These are phyloP conservation scores for Trifolium repens DNA, from an alignment of 306 rosid species.

Conservation along the genomic window DNA sequence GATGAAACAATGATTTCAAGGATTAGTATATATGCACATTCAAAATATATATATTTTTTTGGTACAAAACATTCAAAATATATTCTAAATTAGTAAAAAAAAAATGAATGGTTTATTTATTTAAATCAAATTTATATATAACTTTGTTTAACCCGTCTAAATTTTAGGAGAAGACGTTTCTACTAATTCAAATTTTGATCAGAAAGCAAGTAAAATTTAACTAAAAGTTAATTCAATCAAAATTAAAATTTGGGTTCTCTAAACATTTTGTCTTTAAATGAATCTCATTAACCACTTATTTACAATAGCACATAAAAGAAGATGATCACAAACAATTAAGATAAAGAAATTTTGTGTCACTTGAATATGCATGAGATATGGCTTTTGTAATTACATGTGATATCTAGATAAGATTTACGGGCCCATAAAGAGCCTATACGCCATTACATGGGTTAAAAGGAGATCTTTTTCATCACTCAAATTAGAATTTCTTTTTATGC, in stretches of 20 bases:
- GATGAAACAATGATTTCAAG: neutral
- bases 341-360: neutral
- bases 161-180: too few relatives aligned
- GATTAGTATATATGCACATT: neutral
- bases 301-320: neutral
- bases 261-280: too few relatives aligned
- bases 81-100: too few relatives aligned
- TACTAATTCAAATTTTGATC: too few relatives aligned
- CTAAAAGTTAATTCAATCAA: too few relatives aligned
- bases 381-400: neutral
- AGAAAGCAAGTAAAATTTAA: too few relatives aligned
- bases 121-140: too few relatives aligned
- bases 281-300: neutral
- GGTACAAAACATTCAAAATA: too few relatives aligned
- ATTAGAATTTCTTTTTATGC: too few relatives aligned
- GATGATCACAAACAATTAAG: neutral
- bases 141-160: too few relatives aligned
- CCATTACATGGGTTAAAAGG: constrained; percentile 13
- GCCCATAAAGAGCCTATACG: constrained; percentile 24
- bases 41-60: neutral
- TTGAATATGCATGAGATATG: neutral
- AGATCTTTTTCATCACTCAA: neutral
- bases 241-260: too few relatives aligned
- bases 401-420: constrained; percentile 17
- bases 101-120: neutral